phyloP scores from a whole-genome alignment of 2,329 filamentous ascomycete genomes.

The Raffaelea arxii region DNA sequence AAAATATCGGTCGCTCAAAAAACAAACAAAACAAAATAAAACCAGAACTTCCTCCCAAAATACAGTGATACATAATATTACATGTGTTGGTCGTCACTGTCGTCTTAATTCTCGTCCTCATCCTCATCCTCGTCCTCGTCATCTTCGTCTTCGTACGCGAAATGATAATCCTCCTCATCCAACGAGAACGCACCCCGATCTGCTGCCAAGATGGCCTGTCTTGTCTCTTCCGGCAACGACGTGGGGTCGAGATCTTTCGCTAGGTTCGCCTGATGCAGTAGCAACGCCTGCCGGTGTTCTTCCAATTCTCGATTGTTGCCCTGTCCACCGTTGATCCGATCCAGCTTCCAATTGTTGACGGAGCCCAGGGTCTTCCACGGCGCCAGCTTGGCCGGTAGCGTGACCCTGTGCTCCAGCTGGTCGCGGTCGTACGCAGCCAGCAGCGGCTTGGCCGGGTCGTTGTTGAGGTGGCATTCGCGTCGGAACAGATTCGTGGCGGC shows the following conservation, averaged over 20 bases:
- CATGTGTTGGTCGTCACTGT: no score
- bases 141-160: constrained; percentile 17
- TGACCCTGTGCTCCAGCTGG: constrained; percentile 30
- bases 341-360: no score
- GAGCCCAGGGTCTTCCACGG: background rate
- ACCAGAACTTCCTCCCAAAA: no score
- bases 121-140: no score
- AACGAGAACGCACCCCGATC: constrained; percentile 11
- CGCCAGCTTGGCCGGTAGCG: background rate
- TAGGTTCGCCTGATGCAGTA: constrained; percentile 4
- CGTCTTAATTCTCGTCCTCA: no score
- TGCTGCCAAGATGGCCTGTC: constrained; percentile 11
- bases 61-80: no score
- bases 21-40: no score
- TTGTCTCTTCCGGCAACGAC: constrained; percentile 11
- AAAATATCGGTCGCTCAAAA: no score
- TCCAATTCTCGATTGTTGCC: no score
- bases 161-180: constrained; percentile 10
- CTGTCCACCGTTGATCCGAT: no score
- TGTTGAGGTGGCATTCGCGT: constrained; percentile 36
- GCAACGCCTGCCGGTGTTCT: no score
- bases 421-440: constrained; percentile 29
- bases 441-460: constrained; percentile 33
- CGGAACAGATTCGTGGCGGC: constrained; percentile 33
- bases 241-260: constrained; percentile 8